Percentiles rank a stretch among this genome's conserved stretches.
These are phyloP conservation scores for Macrolepiota albuminosa DNA, from an alignment of 768 basidiomycete genomes.

Conservation along the genomic window DNA sequence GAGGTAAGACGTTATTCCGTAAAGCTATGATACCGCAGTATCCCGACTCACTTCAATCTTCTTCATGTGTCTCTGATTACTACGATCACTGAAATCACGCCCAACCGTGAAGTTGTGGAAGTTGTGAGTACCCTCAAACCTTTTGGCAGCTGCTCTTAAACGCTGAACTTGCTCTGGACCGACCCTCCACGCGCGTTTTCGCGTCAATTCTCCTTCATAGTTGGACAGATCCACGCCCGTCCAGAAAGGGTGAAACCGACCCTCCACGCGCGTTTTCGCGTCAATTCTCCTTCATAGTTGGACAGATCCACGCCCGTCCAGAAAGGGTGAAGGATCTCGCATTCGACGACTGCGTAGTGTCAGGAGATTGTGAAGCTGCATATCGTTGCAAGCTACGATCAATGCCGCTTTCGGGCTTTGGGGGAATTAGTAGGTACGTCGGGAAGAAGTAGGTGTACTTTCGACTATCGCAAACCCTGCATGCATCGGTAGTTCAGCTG, in stretches of 20 bases:
- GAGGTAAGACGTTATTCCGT: not conserved
- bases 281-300: conserved; percentile 52
- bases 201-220: conserved; percentile 53
- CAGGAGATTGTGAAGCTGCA: conserved; percentile 21
- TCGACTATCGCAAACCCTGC: conserved; percentile 86
- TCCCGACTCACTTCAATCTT: conserved; percentile 58
- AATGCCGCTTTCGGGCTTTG: conserved; percentile 70
- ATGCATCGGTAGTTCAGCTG: conserved; percentile 10
- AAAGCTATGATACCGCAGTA: not conserved
- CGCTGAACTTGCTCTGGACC: conserved; percentile 44
- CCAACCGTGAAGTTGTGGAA: conserved; percentile 97
- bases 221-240: conserved; percentile 32
- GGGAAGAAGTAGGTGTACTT: conserved; percentile 99
- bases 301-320: conserved; percentile 47
- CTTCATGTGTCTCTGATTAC: conserved; percentile 85
- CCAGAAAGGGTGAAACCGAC: conserved; percentile 68
- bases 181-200: conserved; percentile 72
- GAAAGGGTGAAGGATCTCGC: conserved; percentile 48
- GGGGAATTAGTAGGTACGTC: conserved; percentile 87
- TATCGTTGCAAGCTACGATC: conserved; percentile 37
- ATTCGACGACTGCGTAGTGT: conserved; percentile 8
- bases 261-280: conserved; percentile 69
- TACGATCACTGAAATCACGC: conserved; percentile 77
- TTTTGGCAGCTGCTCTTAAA: conserved; percentile 52
- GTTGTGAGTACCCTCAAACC: conserved; percentile 88